These are phyloP conservation scores for Pichia sp. DNA, from an alignment of 1,139 yeast genomes.

Conservation along the genomic window DNA sequence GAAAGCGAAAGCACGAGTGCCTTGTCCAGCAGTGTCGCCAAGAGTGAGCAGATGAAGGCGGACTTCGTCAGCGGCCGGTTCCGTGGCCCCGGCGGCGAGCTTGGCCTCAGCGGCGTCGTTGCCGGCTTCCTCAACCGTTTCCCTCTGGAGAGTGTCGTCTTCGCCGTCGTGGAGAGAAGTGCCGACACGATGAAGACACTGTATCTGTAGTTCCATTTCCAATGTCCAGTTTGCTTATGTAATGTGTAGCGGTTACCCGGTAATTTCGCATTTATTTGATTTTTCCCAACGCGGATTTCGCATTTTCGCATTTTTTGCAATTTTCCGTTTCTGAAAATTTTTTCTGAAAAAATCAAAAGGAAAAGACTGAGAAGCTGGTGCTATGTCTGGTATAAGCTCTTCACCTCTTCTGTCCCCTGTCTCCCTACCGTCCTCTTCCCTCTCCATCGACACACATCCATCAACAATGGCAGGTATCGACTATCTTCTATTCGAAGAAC, in stretches of 20 bases:
- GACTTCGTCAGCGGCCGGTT: constrained; percentile 5
- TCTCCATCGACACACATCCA: not conserved
- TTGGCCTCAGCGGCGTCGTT: not conserved
- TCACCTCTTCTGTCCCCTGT: too few species aligned
- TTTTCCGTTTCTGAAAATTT: not conserved
- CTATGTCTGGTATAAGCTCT: too few species aligned
- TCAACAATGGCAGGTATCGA: constrained; percentile 63
- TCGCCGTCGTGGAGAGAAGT: constrained; percentile 4
- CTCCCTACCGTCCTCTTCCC: too few species aligned
- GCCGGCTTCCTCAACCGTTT: constrained; percentile 8
- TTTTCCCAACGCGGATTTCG: too few species aligned
- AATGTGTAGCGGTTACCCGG: too few species aligned
- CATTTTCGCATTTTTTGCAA: not conserved
- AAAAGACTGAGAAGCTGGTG: too few species aligned
- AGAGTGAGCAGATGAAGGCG: not conserved
- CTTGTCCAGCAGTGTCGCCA: not conserved
- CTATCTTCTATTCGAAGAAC: constrained; percentile 95
- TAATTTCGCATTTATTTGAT: too few species aligned
- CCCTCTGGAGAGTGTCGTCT: not conserved
- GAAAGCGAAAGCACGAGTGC: constrained; percentile 3
- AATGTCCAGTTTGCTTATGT: too few species aligned
- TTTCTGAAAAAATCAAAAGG: not conserved
- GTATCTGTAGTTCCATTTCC: constrained; percentile 3
- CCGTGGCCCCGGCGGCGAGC: constrained; percentile 6
- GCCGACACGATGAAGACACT: constrained; percentile 4